Evolutionary conservation across 345 rosid species (phyloP).

Genomic region (Anacardium occidentale): DNA sequence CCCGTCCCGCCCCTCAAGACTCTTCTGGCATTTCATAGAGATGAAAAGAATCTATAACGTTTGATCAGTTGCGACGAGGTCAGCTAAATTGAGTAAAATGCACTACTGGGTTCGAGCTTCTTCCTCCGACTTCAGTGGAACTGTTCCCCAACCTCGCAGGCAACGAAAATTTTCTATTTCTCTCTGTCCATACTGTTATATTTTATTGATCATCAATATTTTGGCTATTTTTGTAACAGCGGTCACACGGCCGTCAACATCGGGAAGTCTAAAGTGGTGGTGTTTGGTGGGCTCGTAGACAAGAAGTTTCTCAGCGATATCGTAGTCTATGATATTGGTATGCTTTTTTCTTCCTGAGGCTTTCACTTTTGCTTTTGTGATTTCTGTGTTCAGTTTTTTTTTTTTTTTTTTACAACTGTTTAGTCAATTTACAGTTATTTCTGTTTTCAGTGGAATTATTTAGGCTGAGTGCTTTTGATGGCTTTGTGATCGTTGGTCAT

Average conservation of each 20-base stretch:
- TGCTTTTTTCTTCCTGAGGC: background rate
- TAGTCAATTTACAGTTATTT: too few species aligned
- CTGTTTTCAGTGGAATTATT: background rate
- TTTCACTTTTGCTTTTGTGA: background rate
- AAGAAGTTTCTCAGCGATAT: conserved; percentile 75
- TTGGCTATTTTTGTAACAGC: conserved; percentile 35
- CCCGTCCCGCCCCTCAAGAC: too few species aligned
- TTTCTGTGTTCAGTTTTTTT: background rate
- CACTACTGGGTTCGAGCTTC: conserved; percentile 91
- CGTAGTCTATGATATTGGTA: conserved; percentile 78
- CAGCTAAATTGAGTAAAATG: conserved; percentile 32
- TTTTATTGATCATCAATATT: background rate
- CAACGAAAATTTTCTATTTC: background rate
- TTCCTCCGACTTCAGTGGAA: conserved; percentile 72
- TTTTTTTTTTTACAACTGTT: too few species aligned
- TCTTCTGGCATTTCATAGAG: background rate
- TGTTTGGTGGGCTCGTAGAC: conserved; percentile 86
- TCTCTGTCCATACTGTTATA: background rate
- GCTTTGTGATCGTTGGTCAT: background rate
- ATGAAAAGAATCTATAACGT: too few species aligned
- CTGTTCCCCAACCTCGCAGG: conserved; percentile 92
- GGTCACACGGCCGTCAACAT: conserved; percentile 80
- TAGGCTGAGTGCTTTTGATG: background rate
- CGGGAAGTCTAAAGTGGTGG: conserved; percentile 78
- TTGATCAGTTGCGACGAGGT: background rate